Evolutionary conservation across 176 grass and related monocot species (phyloP).

Genomic region (Aegilops umbellulata): DNA sequence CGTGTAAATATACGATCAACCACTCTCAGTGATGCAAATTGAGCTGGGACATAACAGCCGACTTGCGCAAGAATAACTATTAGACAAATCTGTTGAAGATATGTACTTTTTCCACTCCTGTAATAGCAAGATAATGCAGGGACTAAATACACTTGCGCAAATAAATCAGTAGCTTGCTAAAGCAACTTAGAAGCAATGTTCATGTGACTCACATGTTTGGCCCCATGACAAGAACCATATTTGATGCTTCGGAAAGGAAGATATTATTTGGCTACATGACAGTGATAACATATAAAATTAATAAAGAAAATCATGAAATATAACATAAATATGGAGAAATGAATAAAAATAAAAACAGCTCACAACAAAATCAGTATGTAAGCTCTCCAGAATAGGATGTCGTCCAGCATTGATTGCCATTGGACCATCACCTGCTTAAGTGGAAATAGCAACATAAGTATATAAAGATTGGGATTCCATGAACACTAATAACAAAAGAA

Average conservation of each 20-base stretch:
- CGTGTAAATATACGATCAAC: conserved; percentile 92
- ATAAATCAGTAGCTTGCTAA: conserved; percentile 18
- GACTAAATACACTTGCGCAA: conserved; percentile 25
- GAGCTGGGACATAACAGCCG: conserved; percentile 91
- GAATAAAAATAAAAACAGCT: conserved; percentile 20
- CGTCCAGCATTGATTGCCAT: conserved; percentile 93
- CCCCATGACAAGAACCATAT: conserved; percentile 91
- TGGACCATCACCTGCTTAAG: conserved; percentile 74
- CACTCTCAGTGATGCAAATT: conserved; percentile 87
- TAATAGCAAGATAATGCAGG: conserved; percentile 31
- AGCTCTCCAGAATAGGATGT: conserved; percentile 89
- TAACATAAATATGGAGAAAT: conserved; percentile 20
- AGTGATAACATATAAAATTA: conserved; percentile 22
- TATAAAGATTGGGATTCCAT: not conserved
- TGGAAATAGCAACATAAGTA: conserved; percentile 19
- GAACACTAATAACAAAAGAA: not conserved
- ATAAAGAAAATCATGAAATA: conserved; percentile 25
- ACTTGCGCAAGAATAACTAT: conserved; percentile 93
- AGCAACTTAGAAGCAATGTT: conserved; percentile 31
- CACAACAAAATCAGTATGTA: conserved; percentile 85
- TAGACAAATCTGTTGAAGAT: conserved; percentile 97
- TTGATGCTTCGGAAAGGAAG: conserved; percentile 97
- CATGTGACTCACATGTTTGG: conserved; percentile 84
- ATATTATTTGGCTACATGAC: conserved; percentile 78
- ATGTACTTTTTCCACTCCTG: conserved; percentile 99